Percentiles rank a stretch among this genome's conserved stretches.
Conservation (phyloP, 768 basidiomycete genomes). For the Thelephora ganbajun region DNA sequence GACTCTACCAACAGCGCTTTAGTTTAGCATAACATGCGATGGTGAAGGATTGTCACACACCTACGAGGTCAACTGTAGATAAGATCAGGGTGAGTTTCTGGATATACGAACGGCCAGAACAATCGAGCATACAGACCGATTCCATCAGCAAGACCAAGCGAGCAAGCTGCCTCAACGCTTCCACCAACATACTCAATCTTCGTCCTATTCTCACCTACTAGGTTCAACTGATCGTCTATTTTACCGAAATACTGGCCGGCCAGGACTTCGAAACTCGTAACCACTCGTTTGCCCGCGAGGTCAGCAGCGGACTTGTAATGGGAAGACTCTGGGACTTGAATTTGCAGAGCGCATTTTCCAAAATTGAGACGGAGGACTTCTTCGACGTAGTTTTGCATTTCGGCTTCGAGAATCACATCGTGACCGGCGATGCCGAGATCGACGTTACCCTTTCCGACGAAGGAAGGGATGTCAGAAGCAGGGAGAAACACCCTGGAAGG, state of each 20-base stretch:
- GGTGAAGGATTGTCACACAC: conserved; percentile 32
- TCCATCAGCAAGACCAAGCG: conserved; percentile 91
- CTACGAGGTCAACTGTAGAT: conserved; percentile 81
- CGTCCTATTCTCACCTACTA: conserved; percentile 48
- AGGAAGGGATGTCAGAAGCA: conserved; percentile 93
- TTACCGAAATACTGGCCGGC: conserved; percentile 62
- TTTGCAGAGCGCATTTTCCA: conserved; percentile 79
- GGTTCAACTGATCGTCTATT: conserved; percentile 39
- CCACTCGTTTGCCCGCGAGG: conserved; percentile 83
- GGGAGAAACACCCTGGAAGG: conserved; percentile 80
- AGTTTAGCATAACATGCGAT: not conserved
- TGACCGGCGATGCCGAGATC: conserved; percentile 97
- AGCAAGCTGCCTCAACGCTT: conserved; percentile 95
- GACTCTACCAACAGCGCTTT: conserved; percentile 49
- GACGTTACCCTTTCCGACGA: conserved; percentile 95
- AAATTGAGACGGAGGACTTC: conserved; percentile 80
- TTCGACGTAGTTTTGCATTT: conserved; percentile 65
- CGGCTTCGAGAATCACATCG: conserved; percentile 87
- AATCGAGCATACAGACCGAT: conserved; percentile 47
- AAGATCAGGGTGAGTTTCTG: not conserved
- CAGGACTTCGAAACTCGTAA: conserved; percentile 90
- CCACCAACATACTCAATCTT: conserved; percentile 93
- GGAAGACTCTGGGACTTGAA: conserved; percentile 79
- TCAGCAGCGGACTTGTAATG: conserved; percentile 59
- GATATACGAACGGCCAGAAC: not conserved